These are phyloP conservation scores for Lodderomyces beijingensis DNA, from an alignment of 1,139 yeast species.

Conservation along the genomic window DNA sequence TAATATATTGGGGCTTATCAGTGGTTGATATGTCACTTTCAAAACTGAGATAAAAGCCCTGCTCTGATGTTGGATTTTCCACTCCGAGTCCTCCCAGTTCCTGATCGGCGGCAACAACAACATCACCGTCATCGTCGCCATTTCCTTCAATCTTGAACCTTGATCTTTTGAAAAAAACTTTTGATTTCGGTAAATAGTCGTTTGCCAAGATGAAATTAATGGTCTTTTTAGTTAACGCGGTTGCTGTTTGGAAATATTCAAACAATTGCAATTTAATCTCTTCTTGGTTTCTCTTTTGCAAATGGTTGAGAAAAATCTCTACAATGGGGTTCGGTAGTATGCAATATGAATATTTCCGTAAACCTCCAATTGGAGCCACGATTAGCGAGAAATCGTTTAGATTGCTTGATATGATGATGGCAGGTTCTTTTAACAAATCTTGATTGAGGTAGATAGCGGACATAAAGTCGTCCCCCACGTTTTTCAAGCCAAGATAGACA, in stretches of 20 bases:
- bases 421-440: conserved; percentile 24
- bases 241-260: conserved; percentile 22
- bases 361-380: conserved; percentile 39
- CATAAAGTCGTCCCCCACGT: conserved; percentile 12
- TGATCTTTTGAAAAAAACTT: conserved; percentile 43
- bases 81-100: conserved; percentile 1
- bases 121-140: conserved; percentile 14
- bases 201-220: conserved; percentile 50
- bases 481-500: conserved; percentile 30
- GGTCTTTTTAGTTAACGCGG: conserved; percentile 45
- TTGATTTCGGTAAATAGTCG: conserved; percentile 44
- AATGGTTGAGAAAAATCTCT: conserved; percentile 24
- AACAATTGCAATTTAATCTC: conserved; percentile 19
- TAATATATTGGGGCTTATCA: conserved; percentile 17
- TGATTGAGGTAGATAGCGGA: conserved; percentile 22
- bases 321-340: conserved; percentile 32
- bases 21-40: conserved; percentile 38
- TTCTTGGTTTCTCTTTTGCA: conserved; percentile 21
- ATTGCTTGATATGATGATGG: conserved; percentile 30
- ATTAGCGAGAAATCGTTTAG: conserved; percentile 25
- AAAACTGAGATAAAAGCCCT: conserved; percentile 32
- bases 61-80: conserved; percentile 10
- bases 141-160: conserved; percentile 37
- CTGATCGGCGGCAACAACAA: conserved; percentile 1
- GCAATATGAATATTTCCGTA: conserved; percentile 40